These are phyloP conservation scores for Aegilops longissima DNA, from an alignment of 176 grass and related monocot species.

Conservation along the genomic window DNA sequence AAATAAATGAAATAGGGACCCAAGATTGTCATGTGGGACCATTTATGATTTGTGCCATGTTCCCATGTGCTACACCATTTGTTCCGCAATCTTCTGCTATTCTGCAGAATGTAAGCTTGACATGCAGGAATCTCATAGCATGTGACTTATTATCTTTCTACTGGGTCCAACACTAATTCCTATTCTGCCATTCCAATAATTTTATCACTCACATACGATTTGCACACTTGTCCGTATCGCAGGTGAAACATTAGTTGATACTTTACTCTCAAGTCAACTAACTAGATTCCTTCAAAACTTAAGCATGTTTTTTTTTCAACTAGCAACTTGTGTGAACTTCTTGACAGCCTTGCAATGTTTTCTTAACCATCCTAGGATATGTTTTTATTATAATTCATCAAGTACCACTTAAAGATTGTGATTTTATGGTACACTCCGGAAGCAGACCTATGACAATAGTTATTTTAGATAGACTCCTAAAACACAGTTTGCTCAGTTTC, in stretches of 20 bases:
- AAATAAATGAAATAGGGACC: background rate
- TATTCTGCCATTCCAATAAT: background rate
- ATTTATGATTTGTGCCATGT: conserved; percentile 8
- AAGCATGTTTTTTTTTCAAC: background rate
- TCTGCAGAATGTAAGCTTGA: conserved; percentile 27
- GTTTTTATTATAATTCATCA: background rate
- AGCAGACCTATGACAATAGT: background rate
- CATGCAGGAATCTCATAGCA: conserved; percentile 19
- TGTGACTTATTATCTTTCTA: conserved; percentile 19
- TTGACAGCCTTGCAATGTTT: background rate
- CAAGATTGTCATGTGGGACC: conserved; percentile 30
- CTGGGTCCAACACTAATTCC: background rate
- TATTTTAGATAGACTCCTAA: background rate
- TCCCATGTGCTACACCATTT: conserved; percentile 25
- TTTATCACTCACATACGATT: background rate
- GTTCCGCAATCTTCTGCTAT: background rate
- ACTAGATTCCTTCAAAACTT: background rate
- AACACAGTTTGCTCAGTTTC: background rate
- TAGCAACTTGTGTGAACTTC: background rate
- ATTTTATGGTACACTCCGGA: background rate
- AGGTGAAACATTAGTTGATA: background rate
- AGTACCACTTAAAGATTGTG: background rate
- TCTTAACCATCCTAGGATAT: background rate
- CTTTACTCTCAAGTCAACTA: background rate
- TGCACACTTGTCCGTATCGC: background rate